phyloP scores from a whole-genome alignment of 1,284 basidiomycete species.

The Trametes pubescens region DNA sequence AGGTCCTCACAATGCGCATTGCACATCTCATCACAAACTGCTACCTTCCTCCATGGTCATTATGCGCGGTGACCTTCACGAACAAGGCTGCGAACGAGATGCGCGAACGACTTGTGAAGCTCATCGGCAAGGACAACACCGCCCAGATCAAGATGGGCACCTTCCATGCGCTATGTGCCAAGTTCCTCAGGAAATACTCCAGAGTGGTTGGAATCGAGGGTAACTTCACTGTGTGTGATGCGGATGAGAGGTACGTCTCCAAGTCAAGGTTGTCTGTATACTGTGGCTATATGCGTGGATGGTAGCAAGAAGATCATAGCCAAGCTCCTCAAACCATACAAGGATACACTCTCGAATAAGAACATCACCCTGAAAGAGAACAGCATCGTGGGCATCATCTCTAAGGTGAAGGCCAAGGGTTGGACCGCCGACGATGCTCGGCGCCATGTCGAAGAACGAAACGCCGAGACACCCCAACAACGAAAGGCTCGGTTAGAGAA shows the following conservation, averaged over 20 bases:
- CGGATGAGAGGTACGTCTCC: slow-evolving; percentile 76
- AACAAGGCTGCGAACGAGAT: slow-evolving; percentile 95
- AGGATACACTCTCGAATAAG: slow-evolving; percentile 54
- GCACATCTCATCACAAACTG: slow-evolving; percentile 77
- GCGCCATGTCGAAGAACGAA: slow-evolving; percentile 26
- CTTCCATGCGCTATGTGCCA: slow-evolving; percentile 84
- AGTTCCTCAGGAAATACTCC: slow-evolving; percentile 75
- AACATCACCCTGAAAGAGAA: slow-evolving; percentile 69
- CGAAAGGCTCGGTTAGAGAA: not conserved
- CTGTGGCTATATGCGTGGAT: slow-evolving; percentile 18
- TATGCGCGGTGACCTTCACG: slow-evolving; percentile 86
- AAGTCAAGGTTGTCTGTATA: not conserved
- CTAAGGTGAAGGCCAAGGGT: slow-evolving; percentile 83
- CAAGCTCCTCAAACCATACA: slow-evolving; percentile 65
- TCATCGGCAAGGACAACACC: slow-evolving; percentile 76
- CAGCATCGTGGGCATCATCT: slow-evolving; percentile 71
- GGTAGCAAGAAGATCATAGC: slow-evolving; percentile 79
- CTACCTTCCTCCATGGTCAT: slow-evolving; percentile 61
- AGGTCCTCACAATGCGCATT: slow-evolving; percentile 78
- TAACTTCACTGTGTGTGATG: slow-evolving; percentile 88
- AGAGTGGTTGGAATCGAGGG: slow-evolving; percentile 65
- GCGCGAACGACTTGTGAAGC: slow-evolving; percentile 72
- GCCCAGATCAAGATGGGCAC: slow-evolving; percentile 78
- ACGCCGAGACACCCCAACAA: slow-evolving; percentile 17
- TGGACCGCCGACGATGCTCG: slow-evolving; percentile 59